Evolutionary conservation across 2,329 filamentous ascomycete genomes (phyloP), one percentile per base, ranked within the genome.

Genomic region (Pseudopyricularia javanii): DNA sequence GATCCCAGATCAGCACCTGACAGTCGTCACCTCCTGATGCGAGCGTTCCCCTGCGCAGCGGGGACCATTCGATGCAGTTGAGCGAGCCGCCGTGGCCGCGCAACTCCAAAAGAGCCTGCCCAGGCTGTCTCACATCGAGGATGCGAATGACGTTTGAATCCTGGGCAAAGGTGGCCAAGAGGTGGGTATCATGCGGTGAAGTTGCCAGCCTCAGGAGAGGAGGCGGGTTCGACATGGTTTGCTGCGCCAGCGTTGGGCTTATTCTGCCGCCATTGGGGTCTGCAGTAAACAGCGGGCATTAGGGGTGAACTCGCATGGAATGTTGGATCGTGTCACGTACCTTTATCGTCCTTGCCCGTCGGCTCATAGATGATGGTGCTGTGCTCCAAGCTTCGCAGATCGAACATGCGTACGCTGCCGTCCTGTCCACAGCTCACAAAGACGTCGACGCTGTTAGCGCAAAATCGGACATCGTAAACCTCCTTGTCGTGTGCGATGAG

Each of bases 291-390:
- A 33, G n/a, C n/a, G 11, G 45, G 34, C 15, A 26, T 17, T 53
- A 45, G n/a, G 22, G 8, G 15, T 24, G 8, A 28, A 22, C 14
- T 24, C 24, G 20, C 22, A 20, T 24, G 1, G 4, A 17, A n/a
- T 15, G 11, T 6, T 26, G 3, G 12, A 45, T 12, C 12, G 5
- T 14, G 11, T 3, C 5, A 64, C 71, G 58, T 72, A 89, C 86
- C 78, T 74, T 80, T 72, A 47, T 85, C 81, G 56, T 85, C 83
- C 70, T 96, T 96, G 59, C 90, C 86, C 0, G 88, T 91, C 4
- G 93, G 93, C 68, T 98, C 93, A 66, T 98, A 98, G 58, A 98
- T 98, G 66, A 98, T 98, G 50, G 93, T 98, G 59, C 91, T 96
- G 67, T 98, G 93, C 66, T 98, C 93, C 52, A 98, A 72, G 67